phyloP scores from a whole-genome alignment of 495 filamentous ascomycete genomes.

The Penicillium ochrochloron region DNA sequence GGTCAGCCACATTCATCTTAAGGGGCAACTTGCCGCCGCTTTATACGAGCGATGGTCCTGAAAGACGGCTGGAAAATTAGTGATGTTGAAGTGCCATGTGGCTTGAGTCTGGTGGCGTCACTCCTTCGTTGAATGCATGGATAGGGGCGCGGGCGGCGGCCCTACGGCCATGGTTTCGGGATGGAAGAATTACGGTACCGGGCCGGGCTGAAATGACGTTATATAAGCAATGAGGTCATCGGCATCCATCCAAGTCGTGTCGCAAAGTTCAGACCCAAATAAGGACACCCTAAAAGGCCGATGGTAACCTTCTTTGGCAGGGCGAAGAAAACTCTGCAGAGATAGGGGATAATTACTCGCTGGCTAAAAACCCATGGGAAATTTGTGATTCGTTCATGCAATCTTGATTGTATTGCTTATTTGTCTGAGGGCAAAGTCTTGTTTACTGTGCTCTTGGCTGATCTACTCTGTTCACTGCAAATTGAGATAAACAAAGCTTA shows the following conservation, averaged over 20 bases:
- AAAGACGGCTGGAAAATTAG: not conserved
- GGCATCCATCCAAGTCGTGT: not conserved
- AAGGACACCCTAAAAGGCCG: not conserved
- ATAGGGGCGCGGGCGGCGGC: not conserved
- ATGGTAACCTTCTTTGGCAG: not conserved
- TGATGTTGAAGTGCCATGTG: not conserved
- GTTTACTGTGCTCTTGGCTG: not conserved
- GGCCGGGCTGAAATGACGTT: not conserved
- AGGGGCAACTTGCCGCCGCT: not conserved
- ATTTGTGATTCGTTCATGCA: not conserved
- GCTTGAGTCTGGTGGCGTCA: not conserved
- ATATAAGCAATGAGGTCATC: slow-evolving; percentile 6
- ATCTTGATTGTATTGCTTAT: not conserved
- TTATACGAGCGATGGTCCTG: not conserved
- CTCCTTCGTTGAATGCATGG: not conserved
- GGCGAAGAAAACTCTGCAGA: not conserved
- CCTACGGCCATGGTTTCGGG: slow-evolving; percentile 4
- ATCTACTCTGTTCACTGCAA: not conserved
- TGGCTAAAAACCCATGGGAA: not conserved
- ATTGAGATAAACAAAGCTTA: not conserved
- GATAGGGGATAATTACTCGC: not conserved
- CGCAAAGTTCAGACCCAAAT: not conserved
- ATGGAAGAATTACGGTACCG: not conserved
- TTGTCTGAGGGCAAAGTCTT: not conserved
- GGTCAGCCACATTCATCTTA: not conserved